Evolutionary conservation across 2,329 filamentous ascomycete genomes (phyloP).

Genomic region (Ophiobolus disseminans): DNA sequence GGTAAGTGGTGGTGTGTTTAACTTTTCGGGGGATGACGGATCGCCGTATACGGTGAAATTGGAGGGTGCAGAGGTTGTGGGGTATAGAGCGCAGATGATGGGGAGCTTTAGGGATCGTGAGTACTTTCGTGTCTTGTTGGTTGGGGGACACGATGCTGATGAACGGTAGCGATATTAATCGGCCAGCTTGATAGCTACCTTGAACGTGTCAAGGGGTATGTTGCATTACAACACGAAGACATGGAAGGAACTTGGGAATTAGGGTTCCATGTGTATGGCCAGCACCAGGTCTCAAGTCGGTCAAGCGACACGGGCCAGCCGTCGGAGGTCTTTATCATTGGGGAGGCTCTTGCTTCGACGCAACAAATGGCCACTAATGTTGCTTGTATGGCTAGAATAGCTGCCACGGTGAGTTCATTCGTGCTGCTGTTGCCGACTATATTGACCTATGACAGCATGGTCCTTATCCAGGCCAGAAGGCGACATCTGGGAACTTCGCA

Average conservation of each 20-base stretch:
- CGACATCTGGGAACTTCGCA: conserved; percentile 61
- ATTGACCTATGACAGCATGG: conserved; percentile 50
- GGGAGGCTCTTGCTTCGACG: conserved; percentile 55
- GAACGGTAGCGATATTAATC: conserved; percentile 30
- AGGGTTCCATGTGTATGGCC: conserved; percentile 57
- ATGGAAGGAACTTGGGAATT: conserved; percentile 45
- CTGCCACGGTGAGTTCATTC: conserved; percentile 22
- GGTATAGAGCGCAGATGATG: conserved; percentile 56
- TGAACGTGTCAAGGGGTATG: conserved; percentile 16
- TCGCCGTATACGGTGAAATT: conserved; percentile 57
- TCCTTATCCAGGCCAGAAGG: conserved; percentile 59
- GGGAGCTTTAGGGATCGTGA: conserved; percentile 54
- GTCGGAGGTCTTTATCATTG: conserved; percentile 57
- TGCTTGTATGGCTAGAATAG: conserved; percentile 52
- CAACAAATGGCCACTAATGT: conserved; percentile 56
- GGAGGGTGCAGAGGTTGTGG: conserved; percentile 54
- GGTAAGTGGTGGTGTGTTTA: conserved; percentile 49
- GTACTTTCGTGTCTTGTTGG: background rate
- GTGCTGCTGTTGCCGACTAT: no score
- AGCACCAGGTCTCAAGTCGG: conserved; percentile 42
- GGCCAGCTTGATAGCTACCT: conserved; percentile 21
- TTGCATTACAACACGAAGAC: conserved; percentile 15
- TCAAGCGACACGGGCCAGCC: conserved; percentile 20
- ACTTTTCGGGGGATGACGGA: conserved; percentile 28
- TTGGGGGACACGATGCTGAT: conserved; percentile 1